Evolutionary conservation across 1,284 basidiomycete species (phyloP).

Genomic region (Pyrrhoderma noxium): DNA sequence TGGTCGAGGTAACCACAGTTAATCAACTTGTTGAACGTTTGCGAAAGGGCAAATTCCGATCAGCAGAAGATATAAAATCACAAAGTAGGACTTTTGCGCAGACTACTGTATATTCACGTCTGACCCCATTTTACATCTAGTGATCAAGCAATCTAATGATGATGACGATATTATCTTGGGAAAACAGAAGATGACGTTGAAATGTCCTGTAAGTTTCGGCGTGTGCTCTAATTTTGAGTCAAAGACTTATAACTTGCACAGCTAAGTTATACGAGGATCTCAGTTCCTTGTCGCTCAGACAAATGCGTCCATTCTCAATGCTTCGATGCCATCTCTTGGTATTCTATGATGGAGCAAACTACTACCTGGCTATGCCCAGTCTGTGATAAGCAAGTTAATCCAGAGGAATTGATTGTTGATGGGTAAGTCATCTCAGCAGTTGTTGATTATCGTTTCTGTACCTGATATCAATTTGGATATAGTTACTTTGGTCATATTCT

Average conservation of each 20-base stretch:
- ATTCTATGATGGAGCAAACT: slow-evolving; percentile 91
- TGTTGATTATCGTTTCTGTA: slow-evolving; percentile 10
- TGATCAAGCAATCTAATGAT: slow-evolving; percentile 49
- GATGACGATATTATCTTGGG: slow-evolving; percentile 89
- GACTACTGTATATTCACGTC: not conserved
- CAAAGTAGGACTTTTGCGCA: slow-evolving; percentile 43
- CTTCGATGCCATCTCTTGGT: slow-evolving; percentile 94
- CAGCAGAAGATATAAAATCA: slow-evolving; percentile 58
- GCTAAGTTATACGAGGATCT: slow-evolving; percentile 86
- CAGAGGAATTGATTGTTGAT: slow-evolving; percentile 85
- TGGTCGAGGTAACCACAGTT: slow-evolving; percentile 69
- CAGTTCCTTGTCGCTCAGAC: slow-evolving; percentile 77
- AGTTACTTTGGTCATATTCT: slow-evolving; percentile 85
- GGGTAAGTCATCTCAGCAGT: slow-evolving; percentile 75
- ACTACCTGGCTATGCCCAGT: slow-evolving; percentile 97
- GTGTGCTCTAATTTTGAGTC: slow-evolving; percentile 6
- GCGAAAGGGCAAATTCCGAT: slow-evolving; percentile 57
- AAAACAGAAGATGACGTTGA: slow-evolving; percentile 81
- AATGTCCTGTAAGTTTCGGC: slow-evolving; percentile 71
- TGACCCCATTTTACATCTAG: slow-evolving; percentile 33
- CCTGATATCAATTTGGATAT: slow-evolving; percentile 7
- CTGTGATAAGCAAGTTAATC: slow-evolving; percentile 75
- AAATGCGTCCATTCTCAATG: slow-evolving; percentile 90
- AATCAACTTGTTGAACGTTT: slow-evolving; percentile 60
- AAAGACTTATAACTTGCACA: slow-evolving; percentile 30